Evolutionary conservation across 805 yeast species (phyloP).

Genomic region (Suhomyces pyralidae): DNA sequence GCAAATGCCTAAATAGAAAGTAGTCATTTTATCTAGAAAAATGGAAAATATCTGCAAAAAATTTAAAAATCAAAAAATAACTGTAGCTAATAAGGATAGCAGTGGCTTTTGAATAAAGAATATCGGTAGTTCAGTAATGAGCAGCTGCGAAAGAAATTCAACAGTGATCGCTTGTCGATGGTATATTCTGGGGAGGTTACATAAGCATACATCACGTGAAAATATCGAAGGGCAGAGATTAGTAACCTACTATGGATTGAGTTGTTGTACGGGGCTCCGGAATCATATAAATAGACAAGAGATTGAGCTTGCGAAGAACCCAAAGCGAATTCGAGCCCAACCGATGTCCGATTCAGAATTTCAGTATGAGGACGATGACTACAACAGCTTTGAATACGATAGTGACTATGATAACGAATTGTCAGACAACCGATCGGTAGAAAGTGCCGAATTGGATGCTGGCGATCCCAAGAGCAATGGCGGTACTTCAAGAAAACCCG

Average conservation of each 20-base stretch:
- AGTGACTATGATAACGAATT: conserved; percentile 11
- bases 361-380: conserved; percentile 3
- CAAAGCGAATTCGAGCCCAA: background rate
- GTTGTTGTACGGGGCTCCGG: background rate
- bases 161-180: no score
- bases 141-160: background rate
- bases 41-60: conserved; percentile 3
- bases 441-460: background rate
- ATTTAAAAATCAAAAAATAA: background rate
- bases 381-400: conserved; percentile 1
- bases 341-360: conserved; percentile 5
- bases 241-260: background rate
- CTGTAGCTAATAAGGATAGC: background rate
- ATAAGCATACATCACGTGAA: background rate
- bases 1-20: background rate
- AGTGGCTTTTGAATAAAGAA: background rate
- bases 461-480: background rate
- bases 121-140: background rate
- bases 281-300: background rate
- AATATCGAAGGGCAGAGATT: background rate
- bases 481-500: background rate
- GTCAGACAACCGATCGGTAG: background rate
- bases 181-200: background rate
- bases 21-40: background rate
- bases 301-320: background rate